These are phyloP conservation scores for Herpotrichia juniperi DNA, from an alignment of 2,329 filamentous ascomycete species.

Conservation along the genomic window DNA sequence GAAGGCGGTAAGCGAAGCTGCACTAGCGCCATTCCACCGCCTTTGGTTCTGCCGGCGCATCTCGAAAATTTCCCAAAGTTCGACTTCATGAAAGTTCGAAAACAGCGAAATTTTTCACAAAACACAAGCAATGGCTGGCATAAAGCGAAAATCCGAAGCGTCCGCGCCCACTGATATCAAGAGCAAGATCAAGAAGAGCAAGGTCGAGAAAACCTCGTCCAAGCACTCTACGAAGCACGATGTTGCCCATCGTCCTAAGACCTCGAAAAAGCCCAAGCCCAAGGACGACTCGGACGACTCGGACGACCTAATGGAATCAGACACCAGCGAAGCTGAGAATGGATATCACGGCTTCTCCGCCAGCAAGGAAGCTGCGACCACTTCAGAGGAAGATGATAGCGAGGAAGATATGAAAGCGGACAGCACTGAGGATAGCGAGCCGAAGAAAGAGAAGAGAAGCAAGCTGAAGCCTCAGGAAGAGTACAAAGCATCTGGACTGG, in stretches of 20 bases:
- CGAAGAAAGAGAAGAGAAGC: slow-evolving; percentile 21
- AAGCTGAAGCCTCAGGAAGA: slow-evolving; percentile 12
- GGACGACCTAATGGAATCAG: slow-evolving; percentile 41
- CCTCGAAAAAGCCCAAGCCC: slow-evolving; percentile 33
- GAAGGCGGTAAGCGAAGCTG: neutral
- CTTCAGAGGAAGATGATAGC: slow-evolving; percentile 20
- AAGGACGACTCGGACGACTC: slow-evolving; percentile 34
- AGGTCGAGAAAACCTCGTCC: slow-evolving; percentile 38
- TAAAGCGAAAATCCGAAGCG: slow-evolving; percentile 39
- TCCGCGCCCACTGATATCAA: slow-evolving; percentile 24
- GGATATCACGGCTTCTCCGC: slow-evolving; percentile 44
- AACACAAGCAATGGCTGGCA: slow-evolving; percentile 35
- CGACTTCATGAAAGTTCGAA: neutral
- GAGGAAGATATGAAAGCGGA: slow-evolving; percentile 23
- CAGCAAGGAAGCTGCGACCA: slow-evolving; percentile 7
- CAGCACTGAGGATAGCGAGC: slow-evolving; percentile 3
- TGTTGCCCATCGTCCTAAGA: slow-evolving; percentile 32
- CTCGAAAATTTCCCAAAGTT: slow-evolving; percentile 10
- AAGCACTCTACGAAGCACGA: slow-evolving; percentile 33
- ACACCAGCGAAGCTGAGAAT: slow-evolving; percentile 44
- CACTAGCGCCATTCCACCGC: no score
- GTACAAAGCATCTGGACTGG: slow-evolving; percentile 17
- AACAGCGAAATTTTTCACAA: neutral
- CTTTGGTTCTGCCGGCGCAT: slow-evolving; percentile 2
- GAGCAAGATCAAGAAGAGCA: slow-evolving; percentile 46